phyloP scores from a whole-genome alignment of 805 yeast genomes.

The Candida khao-thaluensis region DNA sequence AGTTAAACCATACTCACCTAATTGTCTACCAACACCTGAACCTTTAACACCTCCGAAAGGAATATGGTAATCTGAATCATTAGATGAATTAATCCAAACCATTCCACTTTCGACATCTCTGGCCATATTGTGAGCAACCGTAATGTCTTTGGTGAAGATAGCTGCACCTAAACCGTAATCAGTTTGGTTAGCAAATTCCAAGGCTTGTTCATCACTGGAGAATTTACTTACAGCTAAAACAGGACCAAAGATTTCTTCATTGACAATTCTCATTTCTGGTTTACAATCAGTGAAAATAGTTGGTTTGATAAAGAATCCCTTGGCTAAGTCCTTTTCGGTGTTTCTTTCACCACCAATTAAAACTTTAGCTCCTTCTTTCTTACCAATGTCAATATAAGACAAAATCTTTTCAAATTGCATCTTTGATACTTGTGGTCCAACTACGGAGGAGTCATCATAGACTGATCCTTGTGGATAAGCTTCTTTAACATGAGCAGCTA shows the following conservation, averaged over 20 bases:
- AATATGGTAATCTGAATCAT: slow-evolving; percentile 41
- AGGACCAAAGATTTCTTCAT: slow-evolving; percentile 88
- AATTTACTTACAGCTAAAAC: slow-evolving; percentile 72
- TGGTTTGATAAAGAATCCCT: slow-evolving; percentile 72
- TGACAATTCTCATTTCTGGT: slow-evolving; percentile 61
- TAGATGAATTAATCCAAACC: slow-evolving; percentile 48
- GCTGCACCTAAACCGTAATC: slow-evolving; percentile 82
- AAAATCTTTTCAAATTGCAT: slow-evolving; percentile 54
- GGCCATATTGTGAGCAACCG: slow-evolving; percentile 64
- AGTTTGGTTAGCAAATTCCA: slow-evolving; percentile 67
- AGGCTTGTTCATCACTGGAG: slow-evolving; percentile 63
- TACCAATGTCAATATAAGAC: slow-evolving; percentile 42
- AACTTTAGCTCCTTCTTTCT: slow-evolving; percentile 44
- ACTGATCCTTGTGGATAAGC: slow-evolving; percentile 59
- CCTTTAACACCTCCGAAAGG: slow-evolving; percentile 83
- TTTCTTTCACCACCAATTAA: slow-evolving; percentile 44
- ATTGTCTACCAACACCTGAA: slow-evolving; percentile 80
- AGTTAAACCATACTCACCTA: slow-evolving; percentile 70
- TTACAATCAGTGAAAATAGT: slow-evolving; percentile 73
- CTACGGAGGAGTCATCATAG: slow-evolving; percentile 44
- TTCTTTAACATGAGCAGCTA: slow-evolving; percentile 45
- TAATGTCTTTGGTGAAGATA: slow-evolving; percentile 68
- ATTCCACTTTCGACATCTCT: slow-evolving; percentile 45
- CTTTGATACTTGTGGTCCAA: slow-evolving; percentile 65
- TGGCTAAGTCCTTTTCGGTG: slow-evolving; percentile 35